Conservation (phyloP, 768 basidiomycete species). For the Hysterangium stoloniferum region DNA sequence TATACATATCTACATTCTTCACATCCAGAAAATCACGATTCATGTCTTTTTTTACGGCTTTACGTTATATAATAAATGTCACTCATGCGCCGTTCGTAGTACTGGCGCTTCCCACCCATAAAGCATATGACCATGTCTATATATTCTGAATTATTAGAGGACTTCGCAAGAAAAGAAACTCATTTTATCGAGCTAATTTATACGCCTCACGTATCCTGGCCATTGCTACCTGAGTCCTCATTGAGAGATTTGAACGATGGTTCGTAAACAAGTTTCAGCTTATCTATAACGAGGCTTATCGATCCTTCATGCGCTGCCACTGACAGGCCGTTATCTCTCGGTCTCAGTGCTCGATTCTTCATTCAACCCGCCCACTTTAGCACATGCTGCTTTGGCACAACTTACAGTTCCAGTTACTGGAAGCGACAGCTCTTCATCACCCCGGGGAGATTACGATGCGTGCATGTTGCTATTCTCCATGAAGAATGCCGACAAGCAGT, state of each 20-base stretch:
- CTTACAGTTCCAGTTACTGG: conserved; percentile 16
- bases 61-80: background rate
- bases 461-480: conserved; percentile 75
- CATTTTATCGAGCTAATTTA: conserved; percentile 48
- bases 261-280: background rate
- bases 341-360: conserved; percentile 84
- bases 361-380: conserved; percentile 86
- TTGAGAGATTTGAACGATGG: background rate
- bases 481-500: conserved; percentile 77
- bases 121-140: too few relatives aligned
- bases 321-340: conserved; percentile 23
- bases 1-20: too few relatives aligned
- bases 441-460: conserved; percentile 49
- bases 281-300: too few relatives aligned
- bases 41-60: background rate
- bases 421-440: background rate
- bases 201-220: conserved; percentile 58
- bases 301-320: background rate
- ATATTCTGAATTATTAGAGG: too few relatives aligned
- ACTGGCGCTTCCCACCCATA: too few relatives aligned
- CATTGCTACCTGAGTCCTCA: conserved; percentile 31
- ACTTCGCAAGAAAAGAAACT: background rate
- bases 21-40: too few relatives aligned
- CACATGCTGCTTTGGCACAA: conserved; percentile 73
- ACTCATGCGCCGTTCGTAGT: too few relatives aligned